Base-by-base conservation (phyloP, 2,329 filamentous ascomycete species). In the Fusarium mangiferae region DNA sequence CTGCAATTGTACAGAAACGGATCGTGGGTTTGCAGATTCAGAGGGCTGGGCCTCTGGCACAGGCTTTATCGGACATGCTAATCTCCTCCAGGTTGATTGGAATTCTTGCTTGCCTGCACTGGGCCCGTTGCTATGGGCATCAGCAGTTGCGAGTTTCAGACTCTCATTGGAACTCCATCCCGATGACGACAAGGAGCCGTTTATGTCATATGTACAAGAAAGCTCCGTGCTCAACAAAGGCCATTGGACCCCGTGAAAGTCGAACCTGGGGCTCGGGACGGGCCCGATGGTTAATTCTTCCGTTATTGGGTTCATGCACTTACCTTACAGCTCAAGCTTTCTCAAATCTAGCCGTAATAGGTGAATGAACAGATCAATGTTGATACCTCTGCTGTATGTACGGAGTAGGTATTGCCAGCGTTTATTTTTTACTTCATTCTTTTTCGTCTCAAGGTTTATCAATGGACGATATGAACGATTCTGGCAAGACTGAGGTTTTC, bases 31-130 rank as follows among this genome's bases (percentile, higher is more conserved):
- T 69, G 33, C 59, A 30, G 39, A 36, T 49, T 35, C 24, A 66
- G 30, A 59, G 17, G 48, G 41, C 38, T 54, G 49, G 38, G 35
- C 33, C 48, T 24, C 57, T 55, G 46, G 49, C 59, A 65, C 49
- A 48, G 49, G 39, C 56, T 48, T 18, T 59, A 51, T 68, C 54
- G 62, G 67, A 55, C 55, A 64, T 49, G 38, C 61, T 59, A 77
- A 76, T 73, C 58, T 74, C 68, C 72, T 78, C 59, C 73, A 66
- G 69, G 58, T 69, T 75, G 75, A 67, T 71, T 78, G 76, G 68
- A 75, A 78, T 78, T 75, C 54, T 44, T 44, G 30, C 52, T 56
- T 64, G 45, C 39, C 51, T 64, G 51, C 67, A 38, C 51, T 59
- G 62, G 52, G 46, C 62, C 55, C 42, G 58, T 62, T 66, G 49